phyloP scores from a whole-genome alignment of 768 basidiomycete genomes.

The Auricularia heimuer region DNA sequence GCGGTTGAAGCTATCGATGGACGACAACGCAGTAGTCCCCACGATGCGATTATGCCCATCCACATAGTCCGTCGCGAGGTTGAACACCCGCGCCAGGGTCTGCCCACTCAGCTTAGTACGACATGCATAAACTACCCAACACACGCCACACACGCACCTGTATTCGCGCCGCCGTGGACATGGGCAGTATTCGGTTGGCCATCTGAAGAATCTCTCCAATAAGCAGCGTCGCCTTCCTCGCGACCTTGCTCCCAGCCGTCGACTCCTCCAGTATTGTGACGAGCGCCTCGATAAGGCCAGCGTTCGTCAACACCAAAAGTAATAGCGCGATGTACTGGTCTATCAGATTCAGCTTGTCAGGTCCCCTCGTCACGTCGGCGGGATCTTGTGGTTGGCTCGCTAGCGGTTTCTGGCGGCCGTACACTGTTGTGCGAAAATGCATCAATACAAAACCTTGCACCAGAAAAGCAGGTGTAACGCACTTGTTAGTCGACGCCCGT shows the following conservation, averaged over 20 bases:
- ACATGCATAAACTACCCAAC: background rate
- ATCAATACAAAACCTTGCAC: background rate
- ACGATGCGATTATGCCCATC: slow-evolving; percentile 69
- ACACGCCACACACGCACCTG: slow-evolving; percentile 42
- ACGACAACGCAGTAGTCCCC: slow-evolving; percentile 74
- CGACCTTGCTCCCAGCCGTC: slow-evolving; percentile 57
- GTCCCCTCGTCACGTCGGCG: background rate
- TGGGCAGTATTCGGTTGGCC: slow-evolving; percentile 77
- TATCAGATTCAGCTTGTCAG: slow-evolving; percentile 66
- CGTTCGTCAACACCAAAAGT: slow-evolving; percentile 72
- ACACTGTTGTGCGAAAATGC: slow-evolving; percentile 4
- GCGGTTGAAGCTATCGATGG: slow-evolving; percentile 91
- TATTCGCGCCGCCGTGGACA: slow-evolving; percentile 69
- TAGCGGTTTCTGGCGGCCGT: slow-evolving; percentile 8
- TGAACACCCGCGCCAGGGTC: slow-evolving; percentile 79
- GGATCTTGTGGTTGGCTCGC: slow-evolving; percentile 1
- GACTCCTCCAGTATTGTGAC: slow-evolving; percentile 69
- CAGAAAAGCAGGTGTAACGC: background rate
- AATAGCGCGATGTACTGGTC: slow-evolving; percentile 90
- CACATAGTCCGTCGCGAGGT: slow-evolving; percentile 69
- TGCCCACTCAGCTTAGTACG: slow-evolving; percentile 21
- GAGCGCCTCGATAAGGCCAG: slow-evolving; percentile 79
- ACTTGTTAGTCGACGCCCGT: slow-evolving; percentile 68
- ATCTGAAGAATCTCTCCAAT: slow-evolving; percentile 87
- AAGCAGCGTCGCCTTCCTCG: slow-evolving; percentile 81